A percentile compares a stretch with the other conserved stretches of the same genome.
Evolutionary conservation across 2,329 filamentous ascomycete species (phyloP).

Genomic region (Madurella fahalii): DNA sequence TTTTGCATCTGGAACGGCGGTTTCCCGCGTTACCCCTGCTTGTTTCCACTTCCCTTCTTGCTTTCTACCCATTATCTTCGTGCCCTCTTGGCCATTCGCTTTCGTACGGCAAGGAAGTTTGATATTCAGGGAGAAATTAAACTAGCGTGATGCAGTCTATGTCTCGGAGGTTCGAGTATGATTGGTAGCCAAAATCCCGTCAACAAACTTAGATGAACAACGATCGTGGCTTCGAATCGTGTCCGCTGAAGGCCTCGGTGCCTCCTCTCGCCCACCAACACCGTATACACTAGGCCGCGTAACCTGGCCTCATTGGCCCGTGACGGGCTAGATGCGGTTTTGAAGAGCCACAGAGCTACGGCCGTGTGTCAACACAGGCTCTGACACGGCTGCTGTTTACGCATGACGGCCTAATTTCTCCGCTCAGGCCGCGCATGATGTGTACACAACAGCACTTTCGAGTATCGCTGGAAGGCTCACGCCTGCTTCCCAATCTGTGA

Average conservation of each 20-base stretch:
- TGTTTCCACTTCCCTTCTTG: neutral
- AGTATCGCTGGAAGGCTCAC: neutral
- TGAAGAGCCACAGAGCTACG: neutral
- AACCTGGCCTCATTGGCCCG: neutral
- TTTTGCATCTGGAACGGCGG: too few relatives aligned
- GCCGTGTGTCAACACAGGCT: neutral
- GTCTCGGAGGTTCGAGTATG: too few relatives aligned
- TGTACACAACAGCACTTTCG: neutral
- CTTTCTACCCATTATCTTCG: neutral
- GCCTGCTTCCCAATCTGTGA: neutral
- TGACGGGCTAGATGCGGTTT: neutral
- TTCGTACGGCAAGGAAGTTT: neutral
- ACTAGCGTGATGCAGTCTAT: too few relatives aligned
- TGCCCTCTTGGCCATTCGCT: neutral
- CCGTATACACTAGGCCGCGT: neutral
- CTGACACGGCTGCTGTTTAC: neutral
- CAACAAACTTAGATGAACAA: too few relatives aligned
- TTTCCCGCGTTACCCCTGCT: neutral
- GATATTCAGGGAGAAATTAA: too few relatives aligned
- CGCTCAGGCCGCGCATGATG: neutral
- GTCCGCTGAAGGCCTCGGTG: neutral
- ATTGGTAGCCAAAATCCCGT: too few relatives aligned
- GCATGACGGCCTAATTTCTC: neutral
- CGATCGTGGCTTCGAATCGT: too few relatives aligned
- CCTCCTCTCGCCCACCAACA: neutral